Evolutionary conservation across 176 grass and related monocot genomes (phyloP).

Genomic region (Eragrostis curvula): DNA sequence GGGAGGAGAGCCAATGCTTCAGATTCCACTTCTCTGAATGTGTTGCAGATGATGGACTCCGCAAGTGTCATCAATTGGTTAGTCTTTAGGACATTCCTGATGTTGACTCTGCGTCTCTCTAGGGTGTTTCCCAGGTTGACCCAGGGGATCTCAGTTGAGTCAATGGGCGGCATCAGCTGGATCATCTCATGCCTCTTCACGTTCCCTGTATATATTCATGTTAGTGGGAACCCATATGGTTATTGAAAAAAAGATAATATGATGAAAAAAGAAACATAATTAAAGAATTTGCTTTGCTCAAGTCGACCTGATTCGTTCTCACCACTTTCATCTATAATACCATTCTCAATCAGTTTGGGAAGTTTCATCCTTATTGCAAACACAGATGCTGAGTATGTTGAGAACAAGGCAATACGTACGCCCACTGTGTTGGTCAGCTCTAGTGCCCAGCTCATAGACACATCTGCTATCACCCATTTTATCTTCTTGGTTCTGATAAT

Average conservation of each 20-base stretch:
- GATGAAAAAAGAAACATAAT: background rate
- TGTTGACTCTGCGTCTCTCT: conserved; percentile 48
- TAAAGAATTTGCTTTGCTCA: background rate
- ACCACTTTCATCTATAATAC: conserved; percentile 58
- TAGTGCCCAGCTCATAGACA: conserved; percentile 47
- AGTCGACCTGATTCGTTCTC: conserved; percentile 12
- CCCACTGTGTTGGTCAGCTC: conserved; percentile 36
- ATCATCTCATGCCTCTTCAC: conserved; percentile 51
- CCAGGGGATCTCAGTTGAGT: conserved; percentile 52
- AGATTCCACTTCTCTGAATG: conserved; percentile 54
- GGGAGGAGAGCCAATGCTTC: conserved; percentile 37
- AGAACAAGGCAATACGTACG: conserved; percentile 39
- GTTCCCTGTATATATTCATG: conserved; percentile 36
- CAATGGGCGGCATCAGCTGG: conserved; percentile 50
- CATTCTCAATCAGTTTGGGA: conserved; percentile 51
- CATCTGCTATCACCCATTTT: conserved; percentile 52
- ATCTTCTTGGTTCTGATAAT: conserved; percentile 47
- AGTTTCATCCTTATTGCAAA: conserved; percentile 44
- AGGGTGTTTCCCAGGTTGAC: conserved; percentile 37
- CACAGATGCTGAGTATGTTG: conserved; percentile 39
- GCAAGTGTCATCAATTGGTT: conserved; percentile 42
- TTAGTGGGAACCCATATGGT: background rate
- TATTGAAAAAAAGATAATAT: background rate
- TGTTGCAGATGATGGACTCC: conserved; percentile 67
- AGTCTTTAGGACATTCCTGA: conserved; percentile 45